phyloP scores from a whole-genome alignment of 2,329 filamentous ascomycete species.

The Trichoderma semiorbis region DNA sequence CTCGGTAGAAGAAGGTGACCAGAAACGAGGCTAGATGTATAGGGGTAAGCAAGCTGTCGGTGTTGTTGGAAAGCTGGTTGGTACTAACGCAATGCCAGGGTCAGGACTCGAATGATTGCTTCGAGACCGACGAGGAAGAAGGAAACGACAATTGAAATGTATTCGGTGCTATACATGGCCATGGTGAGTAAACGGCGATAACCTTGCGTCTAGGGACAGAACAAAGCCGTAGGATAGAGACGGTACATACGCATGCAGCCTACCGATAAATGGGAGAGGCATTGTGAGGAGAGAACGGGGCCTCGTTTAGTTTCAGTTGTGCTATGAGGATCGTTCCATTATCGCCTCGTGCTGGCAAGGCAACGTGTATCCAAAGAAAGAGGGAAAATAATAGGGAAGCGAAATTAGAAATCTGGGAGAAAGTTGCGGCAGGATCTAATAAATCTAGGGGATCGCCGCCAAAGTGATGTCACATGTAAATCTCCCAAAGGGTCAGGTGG shows the following conservation, averaged over 20 bases:
- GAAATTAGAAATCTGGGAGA: neutral
- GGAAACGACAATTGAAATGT: constrained; percentile 79
- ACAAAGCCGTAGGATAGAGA: neutral
- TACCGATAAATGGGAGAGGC: constrained; percentile 52
- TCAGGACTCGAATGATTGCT: constrained; percentile 77
- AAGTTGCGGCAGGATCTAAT: neutral
- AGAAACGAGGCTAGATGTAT: constrained; percentile 64
- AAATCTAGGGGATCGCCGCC: constrained; percentile 2
- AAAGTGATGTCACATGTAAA: constrained; percentile 19
- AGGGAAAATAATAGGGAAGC: neutral
- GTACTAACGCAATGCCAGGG: constrained; percentile 75
- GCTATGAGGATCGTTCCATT: constrained; percentile 3
- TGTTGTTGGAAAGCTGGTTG: constrained; percentile 5
- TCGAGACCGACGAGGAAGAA: constrained; percentile 81
- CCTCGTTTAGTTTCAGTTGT: neutral
- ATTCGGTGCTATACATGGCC: constrained; percentile 63
- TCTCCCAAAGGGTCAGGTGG: constrained; percentile 12
- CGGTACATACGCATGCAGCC: constrained; percentile 47
- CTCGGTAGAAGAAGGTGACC: constrained; percentile 76
- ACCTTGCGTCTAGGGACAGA: neutral
- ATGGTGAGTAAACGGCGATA: constrained; percentile 3
- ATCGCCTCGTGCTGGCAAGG: neutral
- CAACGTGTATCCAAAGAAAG: neutral
- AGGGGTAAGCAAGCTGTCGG: constrained; percentile 23
- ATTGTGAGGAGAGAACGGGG: constrained; percentile 32